These are phyloP conservation scores for Penicillium sclerotiorum DNA, from an alignment of 2,329 filamentous ascomycete genomes.

Conservation along the genomic window DNA sequence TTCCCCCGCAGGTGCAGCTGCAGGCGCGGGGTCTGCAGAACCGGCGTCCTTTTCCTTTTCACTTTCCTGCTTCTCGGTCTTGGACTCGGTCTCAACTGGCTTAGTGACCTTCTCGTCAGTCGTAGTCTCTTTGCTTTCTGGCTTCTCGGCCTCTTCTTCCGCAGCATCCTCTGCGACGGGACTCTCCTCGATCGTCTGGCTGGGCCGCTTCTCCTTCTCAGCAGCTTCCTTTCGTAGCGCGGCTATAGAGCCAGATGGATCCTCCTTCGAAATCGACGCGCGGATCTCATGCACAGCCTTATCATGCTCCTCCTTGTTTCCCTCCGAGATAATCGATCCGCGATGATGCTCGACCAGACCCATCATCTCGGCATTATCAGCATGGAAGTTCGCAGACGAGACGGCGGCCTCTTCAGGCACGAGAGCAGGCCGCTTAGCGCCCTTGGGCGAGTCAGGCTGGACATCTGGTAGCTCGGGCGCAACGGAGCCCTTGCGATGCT, in stretches of 20 bases:
- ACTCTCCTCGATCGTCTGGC: conserved; percentile 31
- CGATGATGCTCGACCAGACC: conserved; percentile 45
- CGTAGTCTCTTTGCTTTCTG: neutral
- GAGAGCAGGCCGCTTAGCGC: conserved; percentile 33
- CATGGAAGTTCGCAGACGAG: conserved; percentile 43
- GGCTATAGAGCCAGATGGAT: conserved; percentile 26
- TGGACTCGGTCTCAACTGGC: neutral
- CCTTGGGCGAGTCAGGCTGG: conserved; percentile 20
- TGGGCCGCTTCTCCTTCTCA: conserved; percentile 17
- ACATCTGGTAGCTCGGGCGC: conserved; percentile 33
- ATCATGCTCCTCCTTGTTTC: conserved; percentile 37
- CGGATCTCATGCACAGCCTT: conserved; percentile 40
- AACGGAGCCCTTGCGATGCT: conserved; percentile 29
- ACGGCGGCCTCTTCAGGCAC: conserved; percentile 39
- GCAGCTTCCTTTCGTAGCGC: conserved; percentile 34
- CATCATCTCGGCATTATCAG: conserved; percentile 38
- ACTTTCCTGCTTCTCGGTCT: neutral
- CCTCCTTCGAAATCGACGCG: conserved; percentile 38
- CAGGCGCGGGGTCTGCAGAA: conserved; percentile 20
- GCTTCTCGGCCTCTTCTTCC: conserved; percentile 5
- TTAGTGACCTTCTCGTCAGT: neutral
- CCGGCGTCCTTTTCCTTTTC: neutral
- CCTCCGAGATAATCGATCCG: conserved; percentile 38
- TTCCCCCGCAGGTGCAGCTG: conserved; percentile 15
- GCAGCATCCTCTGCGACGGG: neutral